phyloP scores from a whole-genome alignment of 768 basidiomycete genomes.

The Fomitopsis serialis region DNA sequence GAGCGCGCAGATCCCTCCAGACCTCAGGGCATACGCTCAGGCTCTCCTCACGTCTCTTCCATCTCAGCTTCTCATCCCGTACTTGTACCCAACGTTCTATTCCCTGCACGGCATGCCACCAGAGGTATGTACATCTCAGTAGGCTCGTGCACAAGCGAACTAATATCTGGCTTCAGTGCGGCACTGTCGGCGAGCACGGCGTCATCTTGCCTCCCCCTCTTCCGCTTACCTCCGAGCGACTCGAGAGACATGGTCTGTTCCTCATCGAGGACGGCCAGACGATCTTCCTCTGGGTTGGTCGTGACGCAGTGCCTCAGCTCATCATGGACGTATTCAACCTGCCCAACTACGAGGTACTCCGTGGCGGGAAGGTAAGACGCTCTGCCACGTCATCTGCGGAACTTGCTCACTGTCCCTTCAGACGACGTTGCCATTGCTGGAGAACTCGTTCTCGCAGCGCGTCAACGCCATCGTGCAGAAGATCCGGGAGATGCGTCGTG shows the following conservation, averaged over 20 bases:
- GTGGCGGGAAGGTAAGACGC: constrained; percentile 79
- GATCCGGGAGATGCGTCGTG: constrained; percentile 88
- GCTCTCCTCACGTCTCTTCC: constrained; percentile 87
- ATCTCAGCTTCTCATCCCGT: constrained; percentile 86
- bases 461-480: constrained; percentile 93
- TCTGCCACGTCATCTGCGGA: not conserved
- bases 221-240: constrained; percentile 89
- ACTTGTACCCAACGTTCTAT: constrained; percentile 94
- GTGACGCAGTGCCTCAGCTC: constrained; percentile 95
- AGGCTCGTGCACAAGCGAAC: not conserved
- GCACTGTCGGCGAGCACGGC: constrained; percentile 86
- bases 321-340: constrained; percentile 92
- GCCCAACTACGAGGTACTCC: constrained; percentile 80
- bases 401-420: constrained; percentile 23
- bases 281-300: constrained; percentile 97
- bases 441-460: constrained; percentile 94
- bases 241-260: constrained; percentile 94
- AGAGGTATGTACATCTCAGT: constrained; percentile 50
- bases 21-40: constrained; percentile 94
- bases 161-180: constrained; percentile 49
- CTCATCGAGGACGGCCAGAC: constrained; percentile 97
- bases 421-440: constrained; percentile 85
- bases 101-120: constrained; percentile 94
- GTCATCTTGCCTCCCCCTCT: constrained; percentile 83
- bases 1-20: constrained; percentile 95